Evolutionary conservation across 768 basidiomycete species (phyloP), one percentile per base, ranked within the genome.

Genomic region (Cystobasidium onofrii): DNA sequence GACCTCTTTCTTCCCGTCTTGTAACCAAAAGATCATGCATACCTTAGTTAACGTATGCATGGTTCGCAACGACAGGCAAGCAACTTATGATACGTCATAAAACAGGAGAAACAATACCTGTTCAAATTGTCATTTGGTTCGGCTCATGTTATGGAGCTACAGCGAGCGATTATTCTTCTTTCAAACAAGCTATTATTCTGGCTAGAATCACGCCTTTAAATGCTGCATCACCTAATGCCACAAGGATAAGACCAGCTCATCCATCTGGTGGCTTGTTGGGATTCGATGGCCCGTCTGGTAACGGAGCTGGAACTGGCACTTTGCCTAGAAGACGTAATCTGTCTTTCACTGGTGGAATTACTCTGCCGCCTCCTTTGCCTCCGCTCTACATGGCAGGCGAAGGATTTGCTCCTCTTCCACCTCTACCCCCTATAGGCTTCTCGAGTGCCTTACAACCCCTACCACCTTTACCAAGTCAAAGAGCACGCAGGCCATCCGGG

Each of bases 91-190:
- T 64, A 13, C 29, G 39, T 12, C 34, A 25, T 31, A 39, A 39
- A 39, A 43, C 63, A 64, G 25, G 39, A 36, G 41, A 34, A 7
- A 9, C 33, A 7, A 33, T 44, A 13, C 34, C 63, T 12, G 33
- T 39, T 43, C 34, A 64, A 15, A 33, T 64, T 6, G 25, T 39
- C 13, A 41, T 64, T 23, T 64, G 25, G 34, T 44, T 64, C 17
- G 63, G 63, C 3, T 64, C 63, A 34, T 64, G 33, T 34, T 64
- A 34, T 44, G 63, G 63, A 41, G 63, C 33, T 12, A 64, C 29
- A 10, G 25, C 12, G 4, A 27, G 34, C 33, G 63, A 64, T 43
- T 23, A 6, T 27, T 2, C 4, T 6, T 25, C 31, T 6, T 39
- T 64, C 34, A 44, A 33, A 34, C 29, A 44, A 41, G 39, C 63